Base-by-base conservation (phyloP, 371 early-diverging fungal species). In the Lichtheimia ramosa region DNA sequence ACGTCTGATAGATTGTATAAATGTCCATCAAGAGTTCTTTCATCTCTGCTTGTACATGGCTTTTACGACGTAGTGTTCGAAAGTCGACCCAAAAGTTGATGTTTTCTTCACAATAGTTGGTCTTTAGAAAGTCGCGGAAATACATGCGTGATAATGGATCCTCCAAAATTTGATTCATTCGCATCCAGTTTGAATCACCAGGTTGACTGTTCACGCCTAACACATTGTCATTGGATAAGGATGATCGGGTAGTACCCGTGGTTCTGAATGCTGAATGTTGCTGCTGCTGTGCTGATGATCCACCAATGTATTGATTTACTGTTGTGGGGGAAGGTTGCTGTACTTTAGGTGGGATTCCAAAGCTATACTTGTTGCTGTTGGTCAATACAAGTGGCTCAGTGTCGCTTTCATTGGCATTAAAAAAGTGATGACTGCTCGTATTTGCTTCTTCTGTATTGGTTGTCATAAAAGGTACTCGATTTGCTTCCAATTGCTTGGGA, bases 291-390 rank as follows among this genome's bases (percentile, higher is more conserved):
- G 34, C 1, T 34, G 34, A 25, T 34, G 34, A 25, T 25, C 25
- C 3, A 25, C 25, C 25, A 25, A 10, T 7, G 42, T 42, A 20
- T 55, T 42, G 12, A 24, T 41, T 7, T 39, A 56, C 98, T 87
- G 70, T 99, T 99, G 65, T 99, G 92, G 70, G 97, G 97, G 34
- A 8, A 34, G 34, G 10, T 34, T 27, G 27, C 7, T 27, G 27
- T 27, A 25, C 25, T 3, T 25, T 25, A 5, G 28, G 10, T 34
- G 34, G 1, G 8, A 34, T 34, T 2, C 34, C 34, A 34, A 34
- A 34, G 10, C 34, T 34, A 8, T 34, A 34, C 10, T 34, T 34
- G 34, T 34, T 34, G 34, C 34, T 34, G 34, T 10, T 34, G 34
- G 34, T 34, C 34, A 34, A 34, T 34, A 34, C 34, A 34, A 34